Evolutionary conservation across 2,329 filamentous ascomycete species (phyloP), one percentile per base, ranked within the genome.

Genomic region (Pyrenophora tritici-repentis): DNA sequence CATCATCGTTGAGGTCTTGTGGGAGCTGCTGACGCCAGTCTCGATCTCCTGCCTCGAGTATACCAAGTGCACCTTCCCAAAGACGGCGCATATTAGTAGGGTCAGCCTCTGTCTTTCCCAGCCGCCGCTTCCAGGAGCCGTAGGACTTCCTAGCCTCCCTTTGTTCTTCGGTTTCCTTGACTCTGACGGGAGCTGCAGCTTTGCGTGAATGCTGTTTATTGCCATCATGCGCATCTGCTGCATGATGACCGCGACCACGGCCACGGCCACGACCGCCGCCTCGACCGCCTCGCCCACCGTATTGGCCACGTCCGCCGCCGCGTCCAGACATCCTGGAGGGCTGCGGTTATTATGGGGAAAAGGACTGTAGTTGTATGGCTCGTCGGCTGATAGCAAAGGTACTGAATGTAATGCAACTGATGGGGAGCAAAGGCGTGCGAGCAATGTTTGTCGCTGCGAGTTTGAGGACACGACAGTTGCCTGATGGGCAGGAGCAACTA

Each of bases 21-120:
- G 70, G 60, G 4, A 74, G 48, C 24, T 63, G 62, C 36, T 73
- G 71, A 12, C 61, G 59, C 61, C 59, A 68, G 9, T 73, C 69
- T 38, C 63, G 58, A 22, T 71, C 65, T 13, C 61, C 61, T 22
- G 53, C 56, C 22, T 71, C 47, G 2, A 73, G 53, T 18, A 72
- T 66, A 1, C 33, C 46, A 6, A 69, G 37, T 14, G 68, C 68
- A 22, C 60, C 62, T 40, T 59, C 46, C 71, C 71, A 73, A 5
- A 72, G 47, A 1, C 46, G 55, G 34, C 53, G 40, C 52, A 65
- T 66, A 7, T 38, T 61, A 13, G 37, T 48, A 1, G 40, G 34
- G 29, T 69, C 52, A 13, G 55, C 55, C 10, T 61, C 43, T 6
- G 43, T 18, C 9, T 62, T 61, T 31, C 61, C 62, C 32, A 73